These are phyloP conservation scores for Dryas octopetala DNA, from an alignment of 306 rosid genomes.

Conservation along the genomic window DNA sequence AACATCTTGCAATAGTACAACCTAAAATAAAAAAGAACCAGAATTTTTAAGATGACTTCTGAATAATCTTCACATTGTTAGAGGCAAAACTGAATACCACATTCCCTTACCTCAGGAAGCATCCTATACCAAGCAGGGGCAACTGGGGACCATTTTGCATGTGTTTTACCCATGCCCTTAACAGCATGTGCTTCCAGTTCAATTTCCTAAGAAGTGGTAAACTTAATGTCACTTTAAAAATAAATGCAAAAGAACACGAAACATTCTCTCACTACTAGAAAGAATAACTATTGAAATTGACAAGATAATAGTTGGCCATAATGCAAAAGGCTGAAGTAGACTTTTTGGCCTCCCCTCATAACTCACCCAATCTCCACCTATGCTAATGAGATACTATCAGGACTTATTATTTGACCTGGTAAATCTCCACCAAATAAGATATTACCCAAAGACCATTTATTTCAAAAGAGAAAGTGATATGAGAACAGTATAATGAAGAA, in stretches of 20 bases:
- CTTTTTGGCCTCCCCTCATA: too few species aligned
- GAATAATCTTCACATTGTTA: neutral
- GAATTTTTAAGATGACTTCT: constrained; percentile 10
- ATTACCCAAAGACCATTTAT: neutral
- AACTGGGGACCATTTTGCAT: constrained; percentile 98
- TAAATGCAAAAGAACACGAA: neutral
- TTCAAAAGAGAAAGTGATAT: neutral
- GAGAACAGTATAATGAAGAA: neutral
- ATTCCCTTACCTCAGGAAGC: constrained; percentile 86
- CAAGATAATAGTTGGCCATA: neutral
- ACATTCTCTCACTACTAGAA: neutral
- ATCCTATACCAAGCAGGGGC: constrained; percentile 96
- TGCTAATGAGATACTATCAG: neutral
- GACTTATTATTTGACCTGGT: neutral
- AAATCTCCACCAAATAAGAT: neutral
- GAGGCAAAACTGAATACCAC: constrained; percentile 12
- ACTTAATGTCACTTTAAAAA: neutral
- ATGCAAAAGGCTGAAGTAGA: neutral
- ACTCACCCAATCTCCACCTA: neutral
- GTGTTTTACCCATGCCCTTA: constrained; percentile 90
- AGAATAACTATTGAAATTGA: neutral
- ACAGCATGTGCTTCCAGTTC: constrained; percentile 98
- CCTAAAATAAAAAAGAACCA: constrained; percentile 41
- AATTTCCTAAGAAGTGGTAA: constrained; percentile 60
- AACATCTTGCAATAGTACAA: constrained; percentile 60